Evolutionary conservation across 1,284 basidiomycete genomes (phyloP).

Genomic region (Xanthoconium separans): DNA sequence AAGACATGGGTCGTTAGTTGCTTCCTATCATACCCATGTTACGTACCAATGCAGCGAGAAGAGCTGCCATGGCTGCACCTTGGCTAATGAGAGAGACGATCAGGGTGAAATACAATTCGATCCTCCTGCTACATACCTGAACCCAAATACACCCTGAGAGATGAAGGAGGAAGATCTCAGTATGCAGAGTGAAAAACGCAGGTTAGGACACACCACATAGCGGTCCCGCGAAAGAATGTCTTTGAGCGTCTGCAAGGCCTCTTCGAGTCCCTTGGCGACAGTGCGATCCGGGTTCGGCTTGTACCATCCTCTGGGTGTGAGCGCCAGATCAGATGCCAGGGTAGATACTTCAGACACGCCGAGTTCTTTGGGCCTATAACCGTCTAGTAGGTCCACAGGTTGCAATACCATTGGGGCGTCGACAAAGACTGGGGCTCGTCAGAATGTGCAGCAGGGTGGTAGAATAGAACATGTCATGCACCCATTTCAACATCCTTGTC

Average conservation of each 20-base stretch:
- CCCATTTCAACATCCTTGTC: constrained; percentile 71
- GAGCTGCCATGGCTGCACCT: constrained; percentile 77
- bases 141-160: constrained; percentile 79
- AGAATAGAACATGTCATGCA: constrained; percentile 28
- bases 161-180: neutral
- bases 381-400: constrained; percentile 63
- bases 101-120: neutral
- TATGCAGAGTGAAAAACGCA: neutral
- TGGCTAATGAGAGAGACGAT: constrained; percentile 47
- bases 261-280: constrained; percentile 58
- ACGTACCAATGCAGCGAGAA: constrained; percentile 69
- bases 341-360: constrained; percentile 55
- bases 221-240: constrained; percentile 32
- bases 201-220: constrained; percentile 52
- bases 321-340: constrained; percentile 53
- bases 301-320: constrained; percentile 83
- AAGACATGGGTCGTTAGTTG: neutral
- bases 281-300: constrained; percentile 50
- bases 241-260: constrained; percentile 38
- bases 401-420: constrained; percentile 77
- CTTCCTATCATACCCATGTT: neutral
- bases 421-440: constrained; percentile 61
- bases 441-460: neutral
- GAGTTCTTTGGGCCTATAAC: constrained; percentile 37
- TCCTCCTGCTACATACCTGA: constrained; percentile 48